Percentiles rank a stretch among this genome's conserved stretches.
phyloP scores from a whole-genome alignment of 2,329 filamentous ascomycete genomes.

The Botrytis elliptica region DNA sequence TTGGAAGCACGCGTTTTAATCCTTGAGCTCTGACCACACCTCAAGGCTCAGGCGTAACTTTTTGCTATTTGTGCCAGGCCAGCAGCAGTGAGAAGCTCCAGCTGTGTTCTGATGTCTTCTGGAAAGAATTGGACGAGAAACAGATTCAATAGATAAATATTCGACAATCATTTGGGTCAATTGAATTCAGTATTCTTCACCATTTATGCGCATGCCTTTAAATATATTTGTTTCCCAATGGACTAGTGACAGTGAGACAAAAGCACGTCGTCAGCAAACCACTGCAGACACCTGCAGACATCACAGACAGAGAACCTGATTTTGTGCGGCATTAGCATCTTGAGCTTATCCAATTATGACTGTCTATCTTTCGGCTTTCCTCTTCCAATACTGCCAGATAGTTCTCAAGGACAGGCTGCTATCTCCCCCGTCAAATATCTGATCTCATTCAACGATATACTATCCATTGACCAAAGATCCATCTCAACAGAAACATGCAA shows the following conservation, averaged over 20 bases:
- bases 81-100: neutral
- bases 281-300: neutral
- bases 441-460: neutral
- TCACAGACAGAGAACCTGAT: neutral
- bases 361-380: neutral
- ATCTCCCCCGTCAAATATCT: too few relatives aligned
- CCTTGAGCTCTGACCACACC: slow-evolving; percentile 4
- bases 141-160: neutral
- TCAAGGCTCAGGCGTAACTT: neutral
- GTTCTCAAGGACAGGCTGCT: neutral
- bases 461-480: neutral
- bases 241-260: neutral
- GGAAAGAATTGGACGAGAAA: neutral
- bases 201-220: neutral
- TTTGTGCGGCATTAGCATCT: neutral
- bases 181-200: neutral
- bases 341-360: neutral
- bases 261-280: neutral
- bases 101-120: neutral
- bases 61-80: neutral
- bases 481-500: neutral
- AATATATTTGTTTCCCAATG: neutral
- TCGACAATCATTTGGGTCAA: neutral
- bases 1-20: slow-evolving; percentile 2
- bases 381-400: neutral